Conservation (phyloP, 345 rosid species). For the Triadica sebifera region DNA sequence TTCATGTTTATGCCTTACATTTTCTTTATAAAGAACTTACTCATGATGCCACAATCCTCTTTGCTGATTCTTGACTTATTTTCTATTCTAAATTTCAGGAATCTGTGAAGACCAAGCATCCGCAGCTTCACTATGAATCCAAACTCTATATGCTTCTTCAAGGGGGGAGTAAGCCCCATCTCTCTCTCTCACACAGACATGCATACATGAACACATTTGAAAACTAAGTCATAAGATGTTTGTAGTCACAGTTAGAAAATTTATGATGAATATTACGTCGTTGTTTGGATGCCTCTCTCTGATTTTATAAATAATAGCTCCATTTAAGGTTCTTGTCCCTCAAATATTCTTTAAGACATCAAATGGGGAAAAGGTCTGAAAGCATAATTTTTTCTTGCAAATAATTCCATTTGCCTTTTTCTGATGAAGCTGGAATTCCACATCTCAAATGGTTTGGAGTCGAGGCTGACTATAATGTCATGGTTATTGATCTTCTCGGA, state of each 20-base stretch:
- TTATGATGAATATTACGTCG: background rate
- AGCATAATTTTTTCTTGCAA: background rate
- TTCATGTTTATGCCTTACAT: background rate
- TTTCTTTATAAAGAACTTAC: constrained; percentile 2
- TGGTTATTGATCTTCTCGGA: constrained; percentile 89
- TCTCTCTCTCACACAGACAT: background rate
- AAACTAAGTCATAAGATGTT: background rate
- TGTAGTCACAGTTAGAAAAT: background rate
- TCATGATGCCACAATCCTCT: background rate
- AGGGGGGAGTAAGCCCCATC: constrained; percentile 65
- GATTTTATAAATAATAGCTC: background rate
- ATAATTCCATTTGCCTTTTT: constrained; percentile 5
- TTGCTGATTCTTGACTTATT: background rate
- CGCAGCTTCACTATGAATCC: constrained; percentile 86
- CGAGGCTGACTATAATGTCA: constrained; percentile 71
- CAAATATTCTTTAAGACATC: background rate
- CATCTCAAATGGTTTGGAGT: constrained; percentile 87
- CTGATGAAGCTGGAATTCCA: constrained; percentile 66
- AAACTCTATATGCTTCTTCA: constrained; percentile 83
- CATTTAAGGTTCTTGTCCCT: background rate
- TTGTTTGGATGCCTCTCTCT: background rate
- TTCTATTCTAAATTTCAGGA: constrained; percentile 44
- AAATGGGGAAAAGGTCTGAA: background rate
- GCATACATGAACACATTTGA: background rate
- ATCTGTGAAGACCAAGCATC: constrained; percentile 81